Base-by-base conservation (phyloP, 2,329 filamentous ascomycete species). In the Botryotinia globosa region DNA sequence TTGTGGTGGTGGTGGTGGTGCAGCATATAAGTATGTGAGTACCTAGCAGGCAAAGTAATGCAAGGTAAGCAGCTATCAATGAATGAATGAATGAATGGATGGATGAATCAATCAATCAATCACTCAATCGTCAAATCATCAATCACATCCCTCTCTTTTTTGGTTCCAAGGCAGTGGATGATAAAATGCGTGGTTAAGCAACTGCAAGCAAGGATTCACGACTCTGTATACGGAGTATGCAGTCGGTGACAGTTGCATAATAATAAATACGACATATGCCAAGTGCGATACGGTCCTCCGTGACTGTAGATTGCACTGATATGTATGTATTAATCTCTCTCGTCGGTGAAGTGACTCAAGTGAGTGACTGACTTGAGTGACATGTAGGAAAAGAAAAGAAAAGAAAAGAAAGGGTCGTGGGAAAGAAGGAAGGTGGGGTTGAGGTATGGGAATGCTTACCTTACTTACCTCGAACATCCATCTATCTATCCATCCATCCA, bases 171-270 rank as follows among this genome's bases (percentile, higher is more conserved):
- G 37, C 25, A 42, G 29, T 54, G 64, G 45, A 54, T 54, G 34
- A 54, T 14, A 29, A 22, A 39, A 54, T 54, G 64, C 45, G 34
- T 54, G 32, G 45, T 34, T 39, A 14, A 51, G 45, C 64, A 56
- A 56, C n/a, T 56, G 18, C n/a, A 56, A 56, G 51, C 51, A 67
- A 67, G 64, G 45, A 48, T 67, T 67, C 34, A 48, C 25, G 45
- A 34, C 51, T 39, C 45, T 63, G 61, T 45, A 14, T 56, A 29
- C 45, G 62, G 29, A 64, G 42, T 54, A 29, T 64, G 62, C 44
- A 64, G 42, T 54, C 64, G 64, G 64, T 54, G 32, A 39, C 64
- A 34, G 45, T 4, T 66, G 25, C 37, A 42, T 20, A n/a, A 42
- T 42, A 42, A 63, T n/a, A 39, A 42, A 63, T n/a, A 39, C 34